phyloP scores from a whole-genome alignment of 192 early-diverging fungal genomes.

The Mortierella hygrophila region DNA sequence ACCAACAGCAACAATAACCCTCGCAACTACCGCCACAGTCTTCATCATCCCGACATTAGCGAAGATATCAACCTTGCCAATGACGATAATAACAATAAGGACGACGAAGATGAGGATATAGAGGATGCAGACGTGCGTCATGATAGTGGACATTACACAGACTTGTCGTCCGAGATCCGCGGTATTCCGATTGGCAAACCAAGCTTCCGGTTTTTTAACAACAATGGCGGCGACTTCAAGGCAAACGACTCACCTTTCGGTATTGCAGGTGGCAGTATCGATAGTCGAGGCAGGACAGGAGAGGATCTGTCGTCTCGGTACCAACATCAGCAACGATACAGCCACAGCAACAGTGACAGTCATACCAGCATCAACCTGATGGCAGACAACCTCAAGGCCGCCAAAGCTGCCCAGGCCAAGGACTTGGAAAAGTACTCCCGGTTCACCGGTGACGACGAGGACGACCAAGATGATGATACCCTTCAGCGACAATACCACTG shows the following conservation, averaged over 20 bases:
- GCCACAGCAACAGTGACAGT: conserved; percentile 43
- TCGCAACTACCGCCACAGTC: conserved; percentile 4
- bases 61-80: conserved; percentile 1
- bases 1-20: not conserved
- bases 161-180: conserved; percentile 7
- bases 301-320: conserved; percentile 13
- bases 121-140: conserved; percentile 16
- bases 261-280: conserved; percentile 15
- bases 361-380: conserved; percentile 34
- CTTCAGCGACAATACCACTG: not conserved
- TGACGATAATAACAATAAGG: not conserved
- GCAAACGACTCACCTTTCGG: not conserved
- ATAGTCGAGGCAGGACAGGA: not conserved
- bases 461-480: not conserved
- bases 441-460: not conserved
- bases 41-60: not conserved
- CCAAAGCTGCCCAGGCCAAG: conserved; percentile 7
- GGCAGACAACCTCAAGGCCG: conserved; percentile 32
- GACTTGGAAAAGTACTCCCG: not conserved
- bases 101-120: conserved; percentile 20
- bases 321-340: conserved; percentile 18
- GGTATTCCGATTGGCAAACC: conserved; percentile 44
- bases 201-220: conserved; percentile 7
- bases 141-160: conserved; percentile 46
- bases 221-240: conserved; percentile 6